Evolutionary conservation across 2,329 filamentous ascomycete species (phyloP).

Genomic region (Penicillium sclerotiorum): DNA sequence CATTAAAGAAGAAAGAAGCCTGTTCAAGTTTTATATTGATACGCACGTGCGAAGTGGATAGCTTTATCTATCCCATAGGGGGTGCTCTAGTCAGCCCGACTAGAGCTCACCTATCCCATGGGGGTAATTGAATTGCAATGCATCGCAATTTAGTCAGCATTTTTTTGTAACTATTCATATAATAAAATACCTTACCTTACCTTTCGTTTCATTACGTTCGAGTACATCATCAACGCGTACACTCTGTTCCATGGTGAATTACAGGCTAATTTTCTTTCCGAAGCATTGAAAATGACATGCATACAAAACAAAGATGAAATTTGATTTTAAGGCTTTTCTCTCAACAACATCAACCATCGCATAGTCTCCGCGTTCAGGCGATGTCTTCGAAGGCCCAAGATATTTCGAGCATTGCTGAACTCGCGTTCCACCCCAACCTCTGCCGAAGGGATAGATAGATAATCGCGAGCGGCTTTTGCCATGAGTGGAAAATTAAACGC

Average conservation of each 20-base stretch:
- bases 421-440: constrained; percentile 13
- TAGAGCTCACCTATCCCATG: no score
- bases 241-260: neutral
- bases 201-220: constrained; percentile 1
- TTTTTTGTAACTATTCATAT: constrained; percentile 1
- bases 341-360: constrained; percentile 13
- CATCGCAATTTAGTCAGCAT: no score
- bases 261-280: neutral
- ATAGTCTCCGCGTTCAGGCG: constrained; percentile 12
- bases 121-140: no score
- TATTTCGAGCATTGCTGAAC: constrained; percentile 14
- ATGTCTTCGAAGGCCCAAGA: constrained; percentile 12
- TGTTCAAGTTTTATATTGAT: no score
- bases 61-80: no score
- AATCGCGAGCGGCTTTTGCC: constrained; percentile 13
- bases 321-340: constrained; percentile 1
- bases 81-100: no score
- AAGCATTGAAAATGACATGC: constrained; percentile 1
- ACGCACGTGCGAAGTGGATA: no score
- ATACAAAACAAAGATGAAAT: neutral
- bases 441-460: constrained; percentile 10
- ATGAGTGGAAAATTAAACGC: constrained; percentile 15
- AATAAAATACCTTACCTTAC: neutral
- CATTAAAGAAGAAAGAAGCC: no score
- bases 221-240: neutral